Conservation (phyloP, 371 early-diverging fungal genomes). For the Zopfochytrium polystomum region DNA sequence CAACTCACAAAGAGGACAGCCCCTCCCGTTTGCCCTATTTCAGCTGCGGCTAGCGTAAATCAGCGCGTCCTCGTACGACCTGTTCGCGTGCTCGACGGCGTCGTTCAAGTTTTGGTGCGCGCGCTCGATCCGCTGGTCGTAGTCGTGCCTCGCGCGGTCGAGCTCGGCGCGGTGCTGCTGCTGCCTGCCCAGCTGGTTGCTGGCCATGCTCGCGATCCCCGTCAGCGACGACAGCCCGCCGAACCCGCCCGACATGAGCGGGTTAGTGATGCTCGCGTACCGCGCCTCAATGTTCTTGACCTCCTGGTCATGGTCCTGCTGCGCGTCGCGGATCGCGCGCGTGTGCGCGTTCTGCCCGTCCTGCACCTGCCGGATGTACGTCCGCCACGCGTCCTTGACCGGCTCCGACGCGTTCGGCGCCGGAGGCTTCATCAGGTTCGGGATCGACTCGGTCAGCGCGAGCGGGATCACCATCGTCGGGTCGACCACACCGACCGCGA, state of each 20-base stretch:
- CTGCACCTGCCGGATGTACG: constrained; percentile 24
- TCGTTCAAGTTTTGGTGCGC: constrained; percentile 28
- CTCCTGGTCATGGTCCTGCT: constrained; percentile 17
- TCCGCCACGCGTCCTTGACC: constrained; percentile 16
- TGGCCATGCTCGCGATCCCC: not conserved
- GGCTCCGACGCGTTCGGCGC: constrained; percentile 15
- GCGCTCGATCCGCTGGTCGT: constrained; percentile 25
- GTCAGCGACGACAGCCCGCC: not conserved
- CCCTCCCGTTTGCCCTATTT: too few species aligned
- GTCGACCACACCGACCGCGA: constrained; percentile 20
- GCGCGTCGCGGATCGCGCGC: constrained; percentile 28
- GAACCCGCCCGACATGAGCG: not conserved
- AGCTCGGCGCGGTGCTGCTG: too few species aligned
- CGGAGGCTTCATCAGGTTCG: constrained; percentile 24
- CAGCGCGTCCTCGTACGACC: constrained; percentile 23
- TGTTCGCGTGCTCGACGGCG: constrained; percentile 24
- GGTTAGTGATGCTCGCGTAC: not conserved
- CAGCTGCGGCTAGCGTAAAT: too few species aligned
- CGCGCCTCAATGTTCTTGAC: constrained; percentile 21
- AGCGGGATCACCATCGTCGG: constrained; percentile 27
- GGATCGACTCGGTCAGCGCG: constrained; percentile 25
- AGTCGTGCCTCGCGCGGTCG: too few species aligned
- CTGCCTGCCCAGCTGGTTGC: not conserved
- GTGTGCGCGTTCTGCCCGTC: constrained; percentile 30
- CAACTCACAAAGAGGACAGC: too few species aligned